Evolutionary conservation across 2,329 filamentous ascomycete species (phyloP).

Genomic region (Juglanconis oblonga): DNA sequence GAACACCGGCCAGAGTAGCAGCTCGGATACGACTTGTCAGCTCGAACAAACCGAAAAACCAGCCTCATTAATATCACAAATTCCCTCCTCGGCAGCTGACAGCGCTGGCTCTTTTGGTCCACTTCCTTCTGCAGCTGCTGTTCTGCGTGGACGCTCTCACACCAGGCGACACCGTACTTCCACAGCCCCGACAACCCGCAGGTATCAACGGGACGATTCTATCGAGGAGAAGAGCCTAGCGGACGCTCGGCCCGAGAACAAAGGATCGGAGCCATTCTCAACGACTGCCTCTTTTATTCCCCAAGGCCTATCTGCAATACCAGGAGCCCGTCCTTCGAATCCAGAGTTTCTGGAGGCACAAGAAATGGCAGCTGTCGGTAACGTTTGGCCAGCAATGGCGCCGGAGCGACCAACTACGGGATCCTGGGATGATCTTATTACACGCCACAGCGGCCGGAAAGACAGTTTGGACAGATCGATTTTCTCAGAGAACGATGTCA

Average conservation of each 20-base stretch:
- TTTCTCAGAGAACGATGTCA: constrained; percentile 4
- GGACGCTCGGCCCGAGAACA: not conserved
- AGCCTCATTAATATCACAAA: not conserved
- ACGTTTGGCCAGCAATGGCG: not conserved
- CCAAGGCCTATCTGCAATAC: not conserved
- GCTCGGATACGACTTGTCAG: not conserved
- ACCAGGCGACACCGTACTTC: no score
- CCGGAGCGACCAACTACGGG: constrained; percentile 9
- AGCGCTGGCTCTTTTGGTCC: not conserved
- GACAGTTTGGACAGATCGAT: not conserved
- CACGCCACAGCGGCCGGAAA: constrained; percentile 10
- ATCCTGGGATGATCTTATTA: constrained; percentile 17
- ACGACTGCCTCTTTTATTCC: not conserved
- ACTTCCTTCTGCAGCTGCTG: no score
- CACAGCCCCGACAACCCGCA: not conserved
- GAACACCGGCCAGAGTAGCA: not conserved
- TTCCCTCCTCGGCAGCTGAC: not conserved
- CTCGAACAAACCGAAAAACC: not conserved
- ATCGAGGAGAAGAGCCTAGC: not conserved
- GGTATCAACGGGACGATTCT: not conserved
- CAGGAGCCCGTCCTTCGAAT: not conserved
- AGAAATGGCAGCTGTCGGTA: constrained; percentile 13
- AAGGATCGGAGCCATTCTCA: not conserved
- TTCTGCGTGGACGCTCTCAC: no score
- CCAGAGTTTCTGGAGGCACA: not conserved